These are phyloP conservation scores for Orychophragmus violaceus DNA, from an alignment of 345 rosid species.

Conservation along the genomic window DNA sequence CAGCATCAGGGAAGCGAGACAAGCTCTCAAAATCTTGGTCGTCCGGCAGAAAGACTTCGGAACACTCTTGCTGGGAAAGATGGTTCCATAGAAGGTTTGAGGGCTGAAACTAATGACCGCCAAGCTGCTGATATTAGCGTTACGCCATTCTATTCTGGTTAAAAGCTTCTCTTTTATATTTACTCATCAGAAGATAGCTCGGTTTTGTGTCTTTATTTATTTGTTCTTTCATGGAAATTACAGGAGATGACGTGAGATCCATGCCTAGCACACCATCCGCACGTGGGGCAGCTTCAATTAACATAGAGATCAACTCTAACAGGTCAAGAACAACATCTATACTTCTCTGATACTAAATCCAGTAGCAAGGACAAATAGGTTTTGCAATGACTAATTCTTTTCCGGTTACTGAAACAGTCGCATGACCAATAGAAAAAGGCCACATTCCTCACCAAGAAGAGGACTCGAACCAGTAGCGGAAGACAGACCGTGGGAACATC, in stretches of 20 bases:
- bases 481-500: constrained; percentile 40
- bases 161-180: constrained; percentile 2
- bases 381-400: constrained; percentile 7
- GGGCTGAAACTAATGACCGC: constrained; percentile 21
- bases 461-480: constrained; percentile 77
- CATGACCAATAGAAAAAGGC: constrained; percentile 52
- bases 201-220: background rate
- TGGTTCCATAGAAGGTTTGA: constrained; percentile 26
- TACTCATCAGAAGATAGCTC: constrained; percentile 3
- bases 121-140: constrained; percentile 32
- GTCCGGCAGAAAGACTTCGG: constrained; percentile 45
- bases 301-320: constrained; percentile 23
- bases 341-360: constrained; percentile 2
- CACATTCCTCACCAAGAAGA: constrained; percentile 50
- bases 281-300: constrained; percentile 31
- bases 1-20: constrained; percentile 45
- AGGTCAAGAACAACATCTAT: constrained; percentile 20
- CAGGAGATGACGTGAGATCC: constrained; percentile 59
- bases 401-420: constrained; percentile 11
- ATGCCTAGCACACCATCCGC: constrained; percentile 71
- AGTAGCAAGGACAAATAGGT: background rate
- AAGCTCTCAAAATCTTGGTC: constrained; percentile 36
- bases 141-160: constrained; percentile 67
- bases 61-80: constrained; percentile 18
- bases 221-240: constrained; percentile 9